Base-by-base conservation (phyloP, 768 basidiomycete species). In the Crepidotus variabilis region DNA sequence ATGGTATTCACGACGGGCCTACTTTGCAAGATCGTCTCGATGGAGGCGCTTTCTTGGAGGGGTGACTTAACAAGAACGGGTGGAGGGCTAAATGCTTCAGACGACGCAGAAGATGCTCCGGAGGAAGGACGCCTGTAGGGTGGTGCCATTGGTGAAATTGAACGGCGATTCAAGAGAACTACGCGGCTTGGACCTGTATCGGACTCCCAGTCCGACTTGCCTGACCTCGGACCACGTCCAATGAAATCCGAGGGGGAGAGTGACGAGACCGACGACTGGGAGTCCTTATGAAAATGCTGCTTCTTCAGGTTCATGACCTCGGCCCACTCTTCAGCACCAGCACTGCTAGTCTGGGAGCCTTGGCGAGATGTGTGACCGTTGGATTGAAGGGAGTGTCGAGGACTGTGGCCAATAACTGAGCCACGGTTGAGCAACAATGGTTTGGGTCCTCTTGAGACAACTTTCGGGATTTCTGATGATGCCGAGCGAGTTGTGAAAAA, bases 111-210 rank as follows among this genome's bases (percentile, higher is more conserved):
- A 6, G 79, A 79, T 2, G 71, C 65, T 46, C 74, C 69, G 10
- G 78, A 72, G 22, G 69, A 64, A n/a, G 72, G 71, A 36, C 73
- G 73, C 67, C 78, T 75, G 56, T 75, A 81, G 13, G 69, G 72
- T 32, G 83, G 75, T 16, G 88, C 87, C 84, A 89, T 86, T 2
- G 89, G 87, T 3, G 89, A 90, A 4, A 88, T 68, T 11, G 85
- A 83, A 59, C 79, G 79, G 32, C 88, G 81, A 65, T 88, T 86
- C 50, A 91, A 63, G 22, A 82, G 80, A 13, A 92, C 77, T 49
- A 77, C 70, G 50, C 87, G 78, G 65, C 89, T 87, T 10, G 69
- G 62, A 56, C 57, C 65, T 16, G 72, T 69, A 56, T 89, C 87
- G 2, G 85, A 85, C 46, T 86, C 86, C 61, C 76, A 72, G 48